A percentile compares a stretch with the other conserved stretches of the same genome.
Conservation (phyloP, 73 alveolate genomes). For the Tetrahymena borealis region DNA sequence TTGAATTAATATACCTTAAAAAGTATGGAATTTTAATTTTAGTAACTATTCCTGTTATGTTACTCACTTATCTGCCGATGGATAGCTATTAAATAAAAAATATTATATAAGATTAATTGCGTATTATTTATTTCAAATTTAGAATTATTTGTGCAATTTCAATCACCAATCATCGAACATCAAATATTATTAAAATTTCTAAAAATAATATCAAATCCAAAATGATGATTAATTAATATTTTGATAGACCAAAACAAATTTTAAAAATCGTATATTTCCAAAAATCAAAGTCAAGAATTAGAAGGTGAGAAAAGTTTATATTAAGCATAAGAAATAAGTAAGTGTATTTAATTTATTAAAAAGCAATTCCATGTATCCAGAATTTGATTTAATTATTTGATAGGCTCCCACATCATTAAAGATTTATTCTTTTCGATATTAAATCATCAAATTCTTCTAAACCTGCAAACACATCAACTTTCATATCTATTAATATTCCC, state of each 20-base stretch:
- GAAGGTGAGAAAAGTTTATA: too few relatives aligned
- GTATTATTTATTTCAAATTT: not conserved
- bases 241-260: too few relatives aligned
- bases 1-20: not conserved
- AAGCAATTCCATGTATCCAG: too few relatives aligned
- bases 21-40: not conserved
- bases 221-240: too few relatives aligned
- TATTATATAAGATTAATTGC: not conserved
- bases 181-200: not conserved
- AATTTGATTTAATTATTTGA: not conserved
- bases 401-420: not conserved
- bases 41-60: slow-evolving; percentile 2
- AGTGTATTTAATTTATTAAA: too few relatives aligned
- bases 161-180: not conserved
- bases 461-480: not conserved
- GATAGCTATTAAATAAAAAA: not conserved
- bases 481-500: not conserved
- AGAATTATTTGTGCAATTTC: not conserved
- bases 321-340: too few relatives aligned
- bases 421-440: not conserved
- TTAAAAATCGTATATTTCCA: too few relatives aligned
- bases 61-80: not conserved
- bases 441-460: not conserved
- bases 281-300: too few relatives aligned
- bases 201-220: too few relatives aligned